Conservation (phyloP, 352 stramenopile genomes). For the Plasmopara muralis region DNA sequence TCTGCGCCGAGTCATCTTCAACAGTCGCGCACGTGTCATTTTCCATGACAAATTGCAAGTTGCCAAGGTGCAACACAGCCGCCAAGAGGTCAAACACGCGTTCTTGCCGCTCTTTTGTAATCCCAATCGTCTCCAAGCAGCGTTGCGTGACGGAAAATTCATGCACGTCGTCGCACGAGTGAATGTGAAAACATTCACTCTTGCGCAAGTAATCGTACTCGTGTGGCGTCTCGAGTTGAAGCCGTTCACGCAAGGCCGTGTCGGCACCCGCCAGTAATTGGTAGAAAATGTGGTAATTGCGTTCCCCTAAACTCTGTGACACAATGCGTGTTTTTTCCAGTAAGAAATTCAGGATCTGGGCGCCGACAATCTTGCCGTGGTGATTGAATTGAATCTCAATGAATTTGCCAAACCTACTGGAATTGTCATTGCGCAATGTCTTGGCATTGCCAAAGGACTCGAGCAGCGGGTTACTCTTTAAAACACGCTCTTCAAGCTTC, state of each 20-base stretch:
- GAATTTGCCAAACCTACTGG: slow-evolving; percentile 95
- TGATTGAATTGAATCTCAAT: slow-evolving; percentile 96
- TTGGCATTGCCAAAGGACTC: slow-evolving; percentile 90
- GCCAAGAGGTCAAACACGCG: slow-evolving; percentile 84
- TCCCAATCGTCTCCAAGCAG: slow-evolving; percentile 87
- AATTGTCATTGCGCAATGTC: slow-evolving; percentile 97
- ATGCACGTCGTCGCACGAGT: slow-evolving; percentile 63
- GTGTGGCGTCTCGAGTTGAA: slow-evolving; percentile 66
- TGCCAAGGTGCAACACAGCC: slow-evolving; percentile 82
- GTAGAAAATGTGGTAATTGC: slow-evolving; percentile 98
- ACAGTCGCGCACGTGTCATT: slow-evolving; percentile 70
- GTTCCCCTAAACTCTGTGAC: slow-evolving; percentile 85
- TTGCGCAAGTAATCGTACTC: slow-evolving; percentile 87
- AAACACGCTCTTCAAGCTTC: slow-evolving; percentile 80
- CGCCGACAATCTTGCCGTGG: slow-evolving; percentile 86
- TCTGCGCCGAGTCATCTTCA: slow-evolving; percentile 35
- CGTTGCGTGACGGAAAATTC: slow-evolving; percentile 81
- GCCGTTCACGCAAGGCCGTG: slow-evolving; percentile 46
- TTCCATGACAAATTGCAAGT: slow-evolving; percentile 80
- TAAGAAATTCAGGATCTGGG: slow-evolving; percentile 88
- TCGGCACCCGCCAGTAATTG: slow-evolving; percentile 85
- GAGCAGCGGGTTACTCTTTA: slow-evolving; percentile 85
- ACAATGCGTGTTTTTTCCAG: slow-evolving; percentile 89
- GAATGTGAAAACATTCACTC: slow-evolving; percentile 79
- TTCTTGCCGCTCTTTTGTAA: slow-evolving; percentile 68